Evolutionary conservation across 805 yeast species (phyloP), one percentile per base, ranked within the genome.

Genomic region (Candida qinlingensis): DNA sequence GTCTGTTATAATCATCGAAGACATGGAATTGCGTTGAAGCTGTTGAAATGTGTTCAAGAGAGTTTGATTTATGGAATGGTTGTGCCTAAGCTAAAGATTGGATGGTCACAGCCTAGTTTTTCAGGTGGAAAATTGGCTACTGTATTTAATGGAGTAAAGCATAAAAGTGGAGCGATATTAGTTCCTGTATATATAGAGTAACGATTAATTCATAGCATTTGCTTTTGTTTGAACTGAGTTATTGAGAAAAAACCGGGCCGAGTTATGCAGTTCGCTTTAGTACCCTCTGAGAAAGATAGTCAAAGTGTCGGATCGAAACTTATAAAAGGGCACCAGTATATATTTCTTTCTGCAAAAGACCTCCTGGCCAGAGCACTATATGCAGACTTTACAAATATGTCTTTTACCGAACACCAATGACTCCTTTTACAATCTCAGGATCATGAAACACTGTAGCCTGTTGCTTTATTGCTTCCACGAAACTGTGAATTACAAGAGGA

Each of bases 31-130:
- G 87, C 79, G 0, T 55, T 65, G 6, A 60, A 57, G 39, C 57
- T 85, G 41, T 55, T 84, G 5, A 61, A 73, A 3, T 60, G 70
- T 3, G 78, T 80, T 0, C 62, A 72, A 46, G 58, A 58, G 1
- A 54, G 77, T 47, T 65, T 77, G 27, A 64, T 81, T 1, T 78
- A 77, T 56, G 88, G 87, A 0, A 58, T 75, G 47, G 44, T 27
- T 0, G 54, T 83, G 11, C 63, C 65, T 2, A 74, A 64, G 48
- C 54, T 52, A 12, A 73, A 78, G 50, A 61, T 85, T 19, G 86
- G 81, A 1, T 85, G 87, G 79, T 81, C 87, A 40, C 92, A 85
- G 60, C 90, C 91, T 0, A 80, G 86, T 49, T 76, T 72, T 44
- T 72, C 75, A 49, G 92, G 92, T 0, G 80, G 81, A 2, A 71